A percentile compares a stretch with the other conserved stretches of the same genome.
Evolutionary conservation across 106 monocot species (phyloP).

Genomic region (Allium cepa): DNA sequence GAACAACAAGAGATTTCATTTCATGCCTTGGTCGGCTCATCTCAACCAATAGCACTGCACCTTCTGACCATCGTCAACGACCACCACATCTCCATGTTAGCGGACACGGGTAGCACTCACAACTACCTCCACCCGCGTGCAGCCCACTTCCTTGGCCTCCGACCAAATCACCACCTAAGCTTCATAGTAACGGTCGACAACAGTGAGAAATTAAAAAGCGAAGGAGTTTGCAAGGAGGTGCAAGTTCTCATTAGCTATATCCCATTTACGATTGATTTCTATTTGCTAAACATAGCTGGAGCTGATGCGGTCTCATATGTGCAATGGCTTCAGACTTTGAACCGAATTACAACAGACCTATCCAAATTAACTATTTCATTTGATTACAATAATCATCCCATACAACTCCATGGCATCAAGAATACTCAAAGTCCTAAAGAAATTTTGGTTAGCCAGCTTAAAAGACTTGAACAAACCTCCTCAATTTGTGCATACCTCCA

Average conservation of each 20-base stretch:
- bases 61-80: not conserved
- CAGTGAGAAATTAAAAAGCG: not conserved
- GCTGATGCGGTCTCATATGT: not conserved
- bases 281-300: not conserved
- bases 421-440: not conserved
- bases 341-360: not conserved
- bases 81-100: not conserved
- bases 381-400: not conserved
- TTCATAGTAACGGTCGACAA: not conserved
- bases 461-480: not conserved
- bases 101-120: not conserved
- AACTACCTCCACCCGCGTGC: not conserved
- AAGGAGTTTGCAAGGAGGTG: not conserved
- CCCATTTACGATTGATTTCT: not conserved
- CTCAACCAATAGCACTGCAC: not conserved
- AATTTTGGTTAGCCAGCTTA: not conserved
- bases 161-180: not conserved
- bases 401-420: not conserved
- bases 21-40: not conserved
- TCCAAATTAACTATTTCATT: not conserved
- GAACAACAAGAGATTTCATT: not conserved
- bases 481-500: too few species aligned
- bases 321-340: not conserved
- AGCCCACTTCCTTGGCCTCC: not conserved
- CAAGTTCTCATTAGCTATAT: not conserved